These are phyloP conservation scores for Chlamydomonas incerta DNA, from an alignment of 139 green algal species.

Conservation along the genomic window DNA sequence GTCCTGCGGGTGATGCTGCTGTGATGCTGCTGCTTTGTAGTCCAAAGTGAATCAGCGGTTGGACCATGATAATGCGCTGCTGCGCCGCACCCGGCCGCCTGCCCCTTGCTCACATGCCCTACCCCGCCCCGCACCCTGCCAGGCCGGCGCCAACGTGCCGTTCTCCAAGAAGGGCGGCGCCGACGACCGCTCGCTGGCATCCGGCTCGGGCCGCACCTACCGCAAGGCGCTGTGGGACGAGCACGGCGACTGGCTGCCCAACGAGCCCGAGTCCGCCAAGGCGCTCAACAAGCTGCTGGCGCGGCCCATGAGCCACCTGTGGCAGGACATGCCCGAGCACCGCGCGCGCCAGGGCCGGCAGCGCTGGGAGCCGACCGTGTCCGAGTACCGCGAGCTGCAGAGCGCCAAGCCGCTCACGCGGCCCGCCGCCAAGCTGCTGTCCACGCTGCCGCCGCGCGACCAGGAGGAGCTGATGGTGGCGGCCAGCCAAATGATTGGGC, in stretches of 20 bases:
- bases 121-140: background rate
- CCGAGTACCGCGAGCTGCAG: constrained; percentile 66
- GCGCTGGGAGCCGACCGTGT: constrained; percentile 66
- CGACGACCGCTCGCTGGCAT: constrained; percentile 5
- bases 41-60: too few relatives aligned
- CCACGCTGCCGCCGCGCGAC: constrained; percentile 53
- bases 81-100: too few relatives aligned
- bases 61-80: too few relatives aligned
- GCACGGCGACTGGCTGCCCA: constrained; percentile 69
- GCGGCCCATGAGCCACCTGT: constrained; percentile 71
- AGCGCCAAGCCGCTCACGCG: constrained; percentile 33
- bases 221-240: constrained; percentile 61
- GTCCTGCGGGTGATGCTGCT: too few relatives aligned
- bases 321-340: constrained; percentile 70
- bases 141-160: constrained; percentile 11
- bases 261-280: constrained; percentile 58
- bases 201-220: constrained; percentile 21
- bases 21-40: too few relatives aligned
- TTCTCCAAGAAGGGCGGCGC: background rate
- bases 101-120: background rate
- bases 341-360: constrained; percentile 50
- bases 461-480: constrained; percentile 48
- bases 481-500: constrained; percentile 48
- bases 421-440: constrained; percentile 66
- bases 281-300: constrained; percentile 59